Evolutionary conservation across 768 basidiomycete species (phyloP).

Genomic region (Hysterangium stoloniferum): DNA sequence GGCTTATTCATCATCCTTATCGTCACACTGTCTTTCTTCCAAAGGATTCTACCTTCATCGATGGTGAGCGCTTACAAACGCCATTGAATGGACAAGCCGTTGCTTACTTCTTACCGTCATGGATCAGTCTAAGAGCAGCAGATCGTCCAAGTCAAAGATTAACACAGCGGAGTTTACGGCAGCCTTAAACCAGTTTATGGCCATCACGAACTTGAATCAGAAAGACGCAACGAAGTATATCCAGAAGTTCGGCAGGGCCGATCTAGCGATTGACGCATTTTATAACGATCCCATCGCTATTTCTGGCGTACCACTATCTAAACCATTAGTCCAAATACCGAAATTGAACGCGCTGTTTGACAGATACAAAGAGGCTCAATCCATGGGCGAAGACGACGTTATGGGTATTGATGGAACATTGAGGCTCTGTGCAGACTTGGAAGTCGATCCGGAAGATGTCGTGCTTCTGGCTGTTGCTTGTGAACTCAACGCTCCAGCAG

Average conservation of each 20-base stretch:
- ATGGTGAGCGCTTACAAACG: conserved; percentile 5
- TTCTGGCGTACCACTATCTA: conserved; percentile 14
- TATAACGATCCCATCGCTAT: conserved; percentile 47
- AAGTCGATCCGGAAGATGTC: conserved; percentile 70
- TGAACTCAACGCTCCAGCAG: conserved; percentile 65
- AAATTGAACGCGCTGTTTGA: conserved; percentile 55
- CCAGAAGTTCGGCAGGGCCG: conserved; percentile 61
- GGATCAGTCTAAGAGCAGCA: conserved; percentile 7
- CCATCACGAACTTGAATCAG: not conserved
- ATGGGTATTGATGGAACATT: conserved; percentile 69
- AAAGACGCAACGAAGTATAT: conserved; percentile 62
- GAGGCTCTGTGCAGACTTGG: conserved; percentile 61
- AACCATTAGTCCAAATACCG: conserved; percentile 36
- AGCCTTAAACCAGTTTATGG: not conserved
- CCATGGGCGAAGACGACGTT: conserved; percentile 55
- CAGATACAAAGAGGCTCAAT: conserved; percentile 54
- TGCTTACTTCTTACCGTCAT: not conserved
- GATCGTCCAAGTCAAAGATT: not conserved
- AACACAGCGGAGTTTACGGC: conserved; percentile 1
- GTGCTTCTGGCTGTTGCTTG: conserved; percentile 76
- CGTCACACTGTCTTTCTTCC: conserved; percentile 9
- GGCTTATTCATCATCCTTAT: not conserved
- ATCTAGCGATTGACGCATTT: conserved; percentile 67
- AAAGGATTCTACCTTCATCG: conserved; percentile 5
- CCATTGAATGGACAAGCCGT: not conserved